Percentiles rank a stretch among this genome's conserved stretches.
Conservation (phyloP, 192 early-diverging fungal genomes). For the Entophlyctis luteolus region DNA sequence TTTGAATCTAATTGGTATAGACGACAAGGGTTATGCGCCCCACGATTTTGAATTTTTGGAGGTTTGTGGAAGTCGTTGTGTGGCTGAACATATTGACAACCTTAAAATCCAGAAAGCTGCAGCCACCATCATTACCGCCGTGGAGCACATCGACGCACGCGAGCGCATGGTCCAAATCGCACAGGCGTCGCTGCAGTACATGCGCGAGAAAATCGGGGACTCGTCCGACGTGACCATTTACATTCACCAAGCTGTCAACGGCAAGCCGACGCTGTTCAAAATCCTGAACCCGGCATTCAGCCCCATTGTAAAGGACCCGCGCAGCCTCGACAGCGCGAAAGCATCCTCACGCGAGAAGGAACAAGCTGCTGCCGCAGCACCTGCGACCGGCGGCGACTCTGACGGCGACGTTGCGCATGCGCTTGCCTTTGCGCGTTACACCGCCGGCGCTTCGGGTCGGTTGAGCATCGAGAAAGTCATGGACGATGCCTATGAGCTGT, state of each 20-base stretch:
- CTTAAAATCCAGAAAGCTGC: conserved; percentile 16
- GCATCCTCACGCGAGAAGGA: background rate
- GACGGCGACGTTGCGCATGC: conserved; percentile 11
- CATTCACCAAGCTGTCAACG: background rate
- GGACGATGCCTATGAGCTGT: conserved; percentile 22
- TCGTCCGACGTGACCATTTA: conserved; percentile 7
- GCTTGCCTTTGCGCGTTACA: conserved; percentile 10
- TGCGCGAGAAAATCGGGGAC: conserved; percentile 26
- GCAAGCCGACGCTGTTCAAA: background rate
- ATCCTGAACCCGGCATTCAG: conserved; percentile 8
- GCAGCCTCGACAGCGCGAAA: background rate
- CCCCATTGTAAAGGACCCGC: conserved; percentile 21
- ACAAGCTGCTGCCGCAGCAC: background rate
- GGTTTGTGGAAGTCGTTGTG: conserved; percentile 14
- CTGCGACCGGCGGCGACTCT: background rate
- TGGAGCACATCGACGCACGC: conserved; percentile 23
- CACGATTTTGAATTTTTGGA: conserved; percentile 33
- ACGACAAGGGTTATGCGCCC: conserved; percentile 26
- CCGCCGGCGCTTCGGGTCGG: conserved; percentile 9
- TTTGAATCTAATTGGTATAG: conserved; percentile 22
- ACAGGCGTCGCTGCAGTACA: conserved; percentile 16
- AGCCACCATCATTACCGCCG: conserved; percentile 9
- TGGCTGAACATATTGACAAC: background rate
- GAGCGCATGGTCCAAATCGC: conserved; percentile 25
- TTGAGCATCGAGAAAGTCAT: conserved; percentile 10